Evolutionary conservation across 192 early-diverging fungal genomes (phyloP), one percentile per base, ranked within the genome.

Genomic region (Ramicandelaber brevisporus): DNA sequence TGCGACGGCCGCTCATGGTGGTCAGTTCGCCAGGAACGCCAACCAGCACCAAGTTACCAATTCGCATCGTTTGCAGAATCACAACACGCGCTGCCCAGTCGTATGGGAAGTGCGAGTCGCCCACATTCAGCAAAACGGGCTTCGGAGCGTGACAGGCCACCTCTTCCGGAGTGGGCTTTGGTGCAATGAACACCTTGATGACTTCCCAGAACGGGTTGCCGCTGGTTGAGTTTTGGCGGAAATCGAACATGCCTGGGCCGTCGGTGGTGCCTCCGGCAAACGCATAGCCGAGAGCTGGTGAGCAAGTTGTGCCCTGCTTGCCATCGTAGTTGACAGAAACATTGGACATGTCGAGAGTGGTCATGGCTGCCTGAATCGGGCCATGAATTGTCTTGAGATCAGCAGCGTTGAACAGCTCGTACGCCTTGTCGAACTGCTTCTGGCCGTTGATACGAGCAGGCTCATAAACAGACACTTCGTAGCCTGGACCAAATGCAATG

Each of bases 1-100:
- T 20, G 4, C 68, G 26, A 27, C 68, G 16, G 5, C 68, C 68
- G 20, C 46, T 40, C 68, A 71, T 71, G 20, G 66, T 70, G 14
- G 68, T 59, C 21, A 71, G 61, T 34, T 71, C 68, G 19, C 38
- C 32, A 24, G 66, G 67, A 9, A 50, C 36, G 4, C 53, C 63
- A 23, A 62, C 38, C 8, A 70, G 54, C 28, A 53, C 60, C 2
- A 51, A 22, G 25, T 53, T 31, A 17, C 50, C 46, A 13, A 48
- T 22, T 6, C 41, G 50, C 1, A 52, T 28, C 14, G 70, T 6
- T 32, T 68, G 63, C 4, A 64, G 10, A n/a, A 63, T 61, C 3
- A 70, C 20, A 4, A 52, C 31, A 4, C 22, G 7, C 3, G 68
- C 52, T 22, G 63, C 59, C 63, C 59, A 70, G 7, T 34, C 14